Base-by-base conservation (phyloP, 768 basidiomycete species). In the Naematelia aurantialba region DNA sequence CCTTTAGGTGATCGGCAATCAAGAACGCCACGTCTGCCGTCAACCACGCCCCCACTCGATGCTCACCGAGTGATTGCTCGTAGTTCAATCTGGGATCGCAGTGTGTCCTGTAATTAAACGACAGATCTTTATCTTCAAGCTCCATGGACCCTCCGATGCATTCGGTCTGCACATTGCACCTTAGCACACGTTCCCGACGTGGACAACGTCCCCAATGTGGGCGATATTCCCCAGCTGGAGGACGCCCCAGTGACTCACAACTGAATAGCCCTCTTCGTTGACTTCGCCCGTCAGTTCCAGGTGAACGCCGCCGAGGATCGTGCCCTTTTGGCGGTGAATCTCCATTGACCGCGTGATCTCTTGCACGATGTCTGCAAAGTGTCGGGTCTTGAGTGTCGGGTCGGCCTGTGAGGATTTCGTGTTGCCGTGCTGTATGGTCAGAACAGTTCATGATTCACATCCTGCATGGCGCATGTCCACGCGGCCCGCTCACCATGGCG, bases 121-220 rank as follows among this genome's bases (percentile, higher is more conserved):
- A 87, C 14, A 99, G 82, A 75, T 96, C 82, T 63, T 92, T 88
- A 74, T 97, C 94, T 47, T 81, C 83, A 34, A 97, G 79, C 71
- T 89, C 87, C 93, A 97, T 98, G 65, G 90, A 94, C 0, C 94
- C 96, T 3, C 96, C 96, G 10, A 93, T 80, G 72, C 93, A 97
- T 76, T 98, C 96, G 0, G 96, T 99, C 45, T 75, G 50, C 34
- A n/a, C 42, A 30, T 17, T n/a, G n/a, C n/a, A n/a, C n/a, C n/a
- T 10, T 45, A 34, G 45, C 22, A 55, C n/a, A n/a, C n/a, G n/a
- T n/a, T n/a, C n/a, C n/a, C n/a, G n/a, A n/a, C n/a, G n/a, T n/a
- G n/a, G n/a, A n/a, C n/a, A n/a, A n/a, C n/a, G n/a, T n/a, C n/a
- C n/a, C n/a, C n/a, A n/a, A n/a, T n/a, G n/a, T n/a, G n/a, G n/a